Base-by-base conservation (phyloP, 1,139 yeast genomes). In the Zygosaccharomyces pseudobailii region DNA sequence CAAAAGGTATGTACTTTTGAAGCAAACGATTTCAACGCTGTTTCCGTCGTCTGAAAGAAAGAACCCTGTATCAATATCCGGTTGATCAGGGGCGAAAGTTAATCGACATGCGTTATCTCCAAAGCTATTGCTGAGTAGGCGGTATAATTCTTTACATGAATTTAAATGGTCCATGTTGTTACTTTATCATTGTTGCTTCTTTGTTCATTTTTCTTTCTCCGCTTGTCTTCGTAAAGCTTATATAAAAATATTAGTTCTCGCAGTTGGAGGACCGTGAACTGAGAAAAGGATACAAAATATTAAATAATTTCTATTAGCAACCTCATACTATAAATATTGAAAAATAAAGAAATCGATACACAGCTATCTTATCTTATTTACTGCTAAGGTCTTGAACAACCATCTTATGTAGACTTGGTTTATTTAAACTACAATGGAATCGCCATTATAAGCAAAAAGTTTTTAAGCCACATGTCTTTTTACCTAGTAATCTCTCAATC, bases 21-120 rank as follows among this genome's bases (percentile, higher is more conserved):
- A 63, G 39, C 68, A 53, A 22, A 67, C 55, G 6, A 69, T 47
- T 51, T 70, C 72, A 13, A 59, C 42, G 6, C 27, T 13, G 13
- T 46, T 42, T 3, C 46, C 42, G 1, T 54, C 54, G 19, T 47
- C 43, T 27, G 55, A 51, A 24, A 50, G 46, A 10, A 59, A 48
- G 40, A 58, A 62, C 9, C 40, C 36, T 1, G 56, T 43, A 3
- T 45, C 40, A 6, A 54, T 48, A 10, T 48, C 55, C 3, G 54
- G 51, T 43, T 58, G 58, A 38, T 58, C 56, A 1, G 59, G 54
- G 31, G 56, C 49, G 45, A 66, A 51, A 1, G 57, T 39, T 8
- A 67, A 47, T 21, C 54, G 49, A 8, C 57, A 48, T 17, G 40
- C 27, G 9, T 24, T 35, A 17, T 43, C n/a, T 2, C 42, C 41